Conservation (phyloP, 148 eudicot genomes). For the Cornus suecica region DNA sequence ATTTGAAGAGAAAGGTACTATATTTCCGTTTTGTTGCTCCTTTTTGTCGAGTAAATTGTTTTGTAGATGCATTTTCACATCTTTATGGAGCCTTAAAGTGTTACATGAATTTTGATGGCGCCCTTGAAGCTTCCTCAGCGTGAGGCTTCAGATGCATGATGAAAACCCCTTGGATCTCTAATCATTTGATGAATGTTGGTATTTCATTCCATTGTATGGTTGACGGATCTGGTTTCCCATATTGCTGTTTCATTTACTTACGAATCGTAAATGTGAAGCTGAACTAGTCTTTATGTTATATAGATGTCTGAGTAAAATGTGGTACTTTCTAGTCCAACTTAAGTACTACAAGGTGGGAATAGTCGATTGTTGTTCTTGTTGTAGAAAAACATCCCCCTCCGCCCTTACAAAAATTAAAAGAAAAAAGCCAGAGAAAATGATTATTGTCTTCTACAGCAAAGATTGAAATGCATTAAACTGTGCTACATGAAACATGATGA, state of each 20-base stretch:
- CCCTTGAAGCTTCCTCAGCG: not conserved
- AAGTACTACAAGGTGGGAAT: not conserved
- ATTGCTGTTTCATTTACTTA: not conserved
- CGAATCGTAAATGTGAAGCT: not conserved
- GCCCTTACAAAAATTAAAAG: not conserved
- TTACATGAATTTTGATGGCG: too few species aligned
- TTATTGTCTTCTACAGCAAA: too few species aligned
- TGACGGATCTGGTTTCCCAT: not conserved
- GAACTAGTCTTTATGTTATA: not conserved
- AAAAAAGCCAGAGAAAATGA: too few species aligned
- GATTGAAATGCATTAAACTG: too few species aligned
- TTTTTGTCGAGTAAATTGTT: not conserved
- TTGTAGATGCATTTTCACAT: too few species aligned
- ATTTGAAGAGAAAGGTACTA: conserved; percentile 79
- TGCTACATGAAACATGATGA: too few species aligned
- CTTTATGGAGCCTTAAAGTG: too few species aligned
- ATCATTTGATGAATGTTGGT: too few species aligned
- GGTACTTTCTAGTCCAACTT: not conserved
- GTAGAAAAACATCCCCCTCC: not conserved
- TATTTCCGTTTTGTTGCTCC: not conserved
- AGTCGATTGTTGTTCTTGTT: not conserved
- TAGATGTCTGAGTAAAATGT: too few species aligned
- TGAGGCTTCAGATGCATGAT: not conserved
- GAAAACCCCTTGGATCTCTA: not conserved
- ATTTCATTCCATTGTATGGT: not conserved